A percentile compares a stretch with the other conserved stretches of the same genome.
phyloP scores from a whole-genome alignment of 352 stramenopile species.

The Hyaloperonospora brassicae region DNA sequence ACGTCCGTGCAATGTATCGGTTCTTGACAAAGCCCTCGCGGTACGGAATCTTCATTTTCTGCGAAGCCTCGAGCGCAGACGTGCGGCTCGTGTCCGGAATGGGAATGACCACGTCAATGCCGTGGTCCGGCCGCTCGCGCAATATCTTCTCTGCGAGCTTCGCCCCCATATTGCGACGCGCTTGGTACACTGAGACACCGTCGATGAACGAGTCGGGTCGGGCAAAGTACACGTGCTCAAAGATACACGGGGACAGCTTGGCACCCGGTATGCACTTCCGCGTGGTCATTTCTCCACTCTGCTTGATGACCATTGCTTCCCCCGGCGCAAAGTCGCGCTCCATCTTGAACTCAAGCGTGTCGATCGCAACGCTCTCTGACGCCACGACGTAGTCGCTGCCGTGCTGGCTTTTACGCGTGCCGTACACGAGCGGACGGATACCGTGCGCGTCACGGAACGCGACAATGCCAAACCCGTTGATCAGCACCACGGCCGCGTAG shows the following conservation, averaged over 20 bases:
- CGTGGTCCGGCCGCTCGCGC: constrained; percentile 85
- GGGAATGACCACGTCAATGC: constrained; percentile 97
- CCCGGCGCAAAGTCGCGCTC: constrained; percentile 93
- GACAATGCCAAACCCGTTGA: constrained; percentile 96
- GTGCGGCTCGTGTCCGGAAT: constrained; percentile 98
- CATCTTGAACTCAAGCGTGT: constrained; percentile 95
- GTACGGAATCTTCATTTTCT: constrained; percentile 88
- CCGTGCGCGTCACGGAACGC: constrained; percentile 97
- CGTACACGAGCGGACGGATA: constrained; percentile 95
- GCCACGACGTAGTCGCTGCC: constrained; percentile 92
- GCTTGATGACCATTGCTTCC: constrained; percentile 94
- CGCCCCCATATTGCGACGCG: constrained; percentile 96
- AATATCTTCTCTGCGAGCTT: constrained; percentile 96
- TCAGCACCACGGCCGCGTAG: constrained; percentile 95
- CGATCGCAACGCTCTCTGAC: constrained; percentile 97
- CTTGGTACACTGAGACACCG: constrained; percentile 96
- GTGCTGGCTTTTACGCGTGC: constrained; percentile 73
- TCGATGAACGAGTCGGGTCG: constrained; percentile 98
- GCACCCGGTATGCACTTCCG: constrained; percentile 70
- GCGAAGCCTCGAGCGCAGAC: constrained; percentile 88
- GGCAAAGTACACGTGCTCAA: constrained; percentile 99
- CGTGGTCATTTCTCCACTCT: constrained; percentile 78
- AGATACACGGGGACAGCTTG: constrained; percentile 94
- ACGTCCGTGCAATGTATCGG: constrained; percentile 97
- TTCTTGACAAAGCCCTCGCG: constrained; percentile 99